Percentiles rank a stretch among this genome's conserved stretches.
Evolutionary conservation across 129 eudicot species (phyloP).

Genomic region (Silybum marianum): DNA sequence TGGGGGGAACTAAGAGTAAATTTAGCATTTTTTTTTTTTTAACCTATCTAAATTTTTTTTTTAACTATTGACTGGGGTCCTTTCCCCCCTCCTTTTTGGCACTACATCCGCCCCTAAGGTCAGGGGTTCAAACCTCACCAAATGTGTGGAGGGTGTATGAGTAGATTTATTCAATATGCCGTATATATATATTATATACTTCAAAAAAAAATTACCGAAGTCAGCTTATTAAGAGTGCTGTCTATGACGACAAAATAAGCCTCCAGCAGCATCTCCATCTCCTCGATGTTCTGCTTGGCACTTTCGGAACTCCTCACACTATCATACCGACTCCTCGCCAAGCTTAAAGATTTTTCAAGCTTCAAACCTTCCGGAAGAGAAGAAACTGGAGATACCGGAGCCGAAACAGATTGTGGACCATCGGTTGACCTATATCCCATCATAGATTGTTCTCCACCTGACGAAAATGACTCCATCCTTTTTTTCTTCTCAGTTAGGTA

Average conservation of each 20-base stretch:
- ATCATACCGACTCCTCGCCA: slow-evolving; percentile 83
- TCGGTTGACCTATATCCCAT: slow-evolving; percentile 66
- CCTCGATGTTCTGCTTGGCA: slow-evolving; percentile 62
- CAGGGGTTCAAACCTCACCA: no score
- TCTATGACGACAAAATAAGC: slow-evolving; percentile 95
- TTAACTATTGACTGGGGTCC: no score
- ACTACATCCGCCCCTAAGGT: no score
- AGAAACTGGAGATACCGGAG: slow-evolving; percentile 94
- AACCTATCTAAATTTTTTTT: no score
- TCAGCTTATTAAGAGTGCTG: slow-evolving; percentile 88
- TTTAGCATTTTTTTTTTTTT: no score
- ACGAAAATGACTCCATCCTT: slow-evolving; percentile 57
- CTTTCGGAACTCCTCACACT: slow-evolving; percentile 81
- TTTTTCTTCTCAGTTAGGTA: slow-evolving; percentile 84
- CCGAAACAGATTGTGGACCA: slow-evolving; percentile 59
- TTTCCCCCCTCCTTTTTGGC: no score
- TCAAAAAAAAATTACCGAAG: no score
- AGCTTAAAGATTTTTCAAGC: slow-evolving; percentile 77
- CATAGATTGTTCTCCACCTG: slow-evolving; percentile 77
- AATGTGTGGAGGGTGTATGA: no score
- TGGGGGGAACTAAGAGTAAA: no score
- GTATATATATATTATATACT: no score
- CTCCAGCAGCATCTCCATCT: slow-evolving; percentile 92
- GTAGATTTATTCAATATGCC: no score
- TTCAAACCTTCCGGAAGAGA: slow-evolving; percentile 68